Percentiles rank a stretch among this genome's conserved stretches.
phyloP scores from a whole-genome alignment of 1,284 basidiomycete genomes.

The Sporisorium sorghi region DNA sequence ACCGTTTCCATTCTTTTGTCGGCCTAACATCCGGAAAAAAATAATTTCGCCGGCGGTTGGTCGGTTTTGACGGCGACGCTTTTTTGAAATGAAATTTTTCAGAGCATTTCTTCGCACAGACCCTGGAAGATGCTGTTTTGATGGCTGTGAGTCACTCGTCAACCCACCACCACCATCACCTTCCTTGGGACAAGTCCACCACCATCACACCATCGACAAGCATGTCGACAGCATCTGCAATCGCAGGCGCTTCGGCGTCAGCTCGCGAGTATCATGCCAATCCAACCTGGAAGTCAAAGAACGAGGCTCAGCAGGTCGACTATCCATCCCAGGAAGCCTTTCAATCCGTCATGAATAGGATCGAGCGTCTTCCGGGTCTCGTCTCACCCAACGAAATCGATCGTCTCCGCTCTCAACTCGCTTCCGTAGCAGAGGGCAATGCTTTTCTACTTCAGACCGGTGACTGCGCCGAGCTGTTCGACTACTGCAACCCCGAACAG shows the following conservation, averaged over 20 bases:
- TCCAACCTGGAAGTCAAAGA: conserved; percentile 60
- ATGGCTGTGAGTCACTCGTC: background rate
- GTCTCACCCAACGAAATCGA: conserved; percentile 64
- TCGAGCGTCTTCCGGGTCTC: conserved; percentile 63
- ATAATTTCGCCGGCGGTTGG: background rate
- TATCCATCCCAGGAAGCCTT: conserved; percentile 57
- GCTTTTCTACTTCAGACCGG: conserved; percentile 96
- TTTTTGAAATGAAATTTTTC: background rate
- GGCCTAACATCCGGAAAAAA: background rate
- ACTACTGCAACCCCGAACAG: conserved; percentile 80
- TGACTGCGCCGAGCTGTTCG: conserved; percentile 83
- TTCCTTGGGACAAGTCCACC: too few relatives aligned
- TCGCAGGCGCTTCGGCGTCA: conserved; percentile 22
- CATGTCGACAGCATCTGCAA: conserved; percentile 19
- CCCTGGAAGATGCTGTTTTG: conserved; percentile 15
- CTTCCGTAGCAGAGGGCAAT: conserved; percentile 63
- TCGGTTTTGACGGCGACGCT: conserved; percentile 26
- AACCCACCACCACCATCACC: background rate
- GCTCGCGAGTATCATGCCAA: conserved; percentile 40
- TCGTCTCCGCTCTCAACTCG: conserved; percentile 61
- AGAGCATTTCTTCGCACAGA: conserved; percentile 20
- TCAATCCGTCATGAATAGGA: conserved; percentile 47
- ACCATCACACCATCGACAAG: background rate
- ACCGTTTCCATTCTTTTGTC: background rate
- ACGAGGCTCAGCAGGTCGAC: conserved; percentile 63